Conservation (phyloP, 2,329 filamentous ascomycete genomes). For the Cladosporium sp. region DNA sequence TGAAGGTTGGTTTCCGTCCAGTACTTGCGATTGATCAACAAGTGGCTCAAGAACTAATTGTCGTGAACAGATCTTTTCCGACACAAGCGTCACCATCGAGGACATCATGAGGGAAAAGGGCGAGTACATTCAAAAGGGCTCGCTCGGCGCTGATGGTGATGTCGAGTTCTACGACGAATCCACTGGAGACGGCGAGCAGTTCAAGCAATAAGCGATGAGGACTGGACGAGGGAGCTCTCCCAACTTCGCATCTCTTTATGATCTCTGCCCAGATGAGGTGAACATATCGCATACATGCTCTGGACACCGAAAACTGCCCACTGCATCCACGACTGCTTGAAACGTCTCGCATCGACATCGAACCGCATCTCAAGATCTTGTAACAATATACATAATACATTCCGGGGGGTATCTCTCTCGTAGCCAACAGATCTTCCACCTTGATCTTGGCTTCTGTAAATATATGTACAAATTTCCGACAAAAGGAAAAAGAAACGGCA, state of each 20-base stretch:
- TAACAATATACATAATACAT: background rate
- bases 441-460: background rate
- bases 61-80: constrained; percentile 62
- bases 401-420: background rate
- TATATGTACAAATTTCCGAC: background rate
- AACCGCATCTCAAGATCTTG: background rate
- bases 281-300: no score
- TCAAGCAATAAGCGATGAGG: no score
- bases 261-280: no score
- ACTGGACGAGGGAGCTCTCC: no score
- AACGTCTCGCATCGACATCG: no score
- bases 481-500: no score
- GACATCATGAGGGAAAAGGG: constrained; percentile 75
- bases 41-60: background rate
- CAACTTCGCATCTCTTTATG: no score
- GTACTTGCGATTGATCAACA: background rate
- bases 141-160: constrained; percentile 72
- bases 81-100: constrained; percentile 67
- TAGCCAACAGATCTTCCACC: background rate
- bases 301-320: no score
- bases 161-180: constrained; percentile 91
- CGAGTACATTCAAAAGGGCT: constrained; percentile 66
- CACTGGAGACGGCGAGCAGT: no score
- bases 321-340: no score
- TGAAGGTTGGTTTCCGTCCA: constrained; percentile 49